Evolutionary conservation across 1,139 yeast species (phyloP).

Genomic region (Debaryomycetaceae sp.): DNA sequence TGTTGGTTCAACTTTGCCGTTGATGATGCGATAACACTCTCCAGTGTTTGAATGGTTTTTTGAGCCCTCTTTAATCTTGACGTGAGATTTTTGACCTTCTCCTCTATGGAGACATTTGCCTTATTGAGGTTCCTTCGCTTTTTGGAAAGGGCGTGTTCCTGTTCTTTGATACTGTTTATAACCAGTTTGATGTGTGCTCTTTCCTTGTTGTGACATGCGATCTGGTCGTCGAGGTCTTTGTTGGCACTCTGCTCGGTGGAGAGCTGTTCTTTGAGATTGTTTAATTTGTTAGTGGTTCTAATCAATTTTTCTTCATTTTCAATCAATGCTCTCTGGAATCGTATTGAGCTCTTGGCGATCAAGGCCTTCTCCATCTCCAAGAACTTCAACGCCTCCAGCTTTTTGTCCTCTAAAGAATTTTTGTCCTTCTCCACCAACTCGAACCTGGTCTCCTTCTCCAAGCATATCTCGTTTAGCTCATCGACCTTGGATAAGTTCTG

Average conservation of each 20-base stretch:
- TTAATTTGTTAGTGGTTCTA: slow-evolving; percentile 28
- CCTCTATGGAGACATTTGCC: slow-evolving; percentile 67
- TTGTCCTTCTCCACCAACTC: slow-evolving; percentile 78
- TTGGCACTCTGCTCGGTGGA: slow-evolving; percentile 47
- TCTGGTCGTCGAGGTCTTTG: slow-evolving; percentile 35
- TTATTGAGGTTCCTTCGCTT: slow-evolving; percentile 38
- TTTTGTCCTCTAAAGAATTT: slow-evolving; percentile 60
- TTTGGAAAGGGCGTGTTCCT: slow-evolving; percentile 32
- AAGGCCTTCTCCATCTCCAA: slow-evolving; percentile 63
- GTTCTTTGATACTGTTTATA: slow-evolving; percentile 21
- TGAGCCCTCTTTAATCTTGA: slow-evolving; percentile 59
- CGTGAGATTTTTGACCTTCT: slow-evolving; percentile 61
- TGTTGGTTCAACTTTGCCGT: slow-evolving; percentile 44
- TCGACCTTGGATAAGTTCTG: slow-evolving; percentile 58
- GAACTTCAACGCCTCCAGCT: slow-evolving; percentile 65
- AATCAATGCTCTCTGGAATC: slow-evolving; percentile 51
- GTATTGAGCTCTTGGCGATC: slow-evolving; percentile 48
- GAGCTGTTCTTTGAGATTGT: slow-evolving; percentile 39
- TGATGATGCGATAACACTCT: slow-evolving; percentile 35
- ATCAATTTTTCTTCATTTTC: slow-evolving; percentile 38
- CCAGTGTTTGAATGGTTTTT: slow-evolving; percentile 41
- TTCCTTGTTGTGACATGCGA: slow-evolving; percentile 35
- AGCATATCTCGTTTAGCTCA: slow-evolving; percentile 68
- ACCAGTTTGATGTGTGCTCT: slow-evolving; percentile 26
- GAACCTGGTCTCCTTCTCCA: slow-evolving; percentile 77